Evolutionary conservation across 2,329 filamentous ascomycete species (phyloP), one percentile per base, ranked within the genome.

Genomic region (Colletotrichum lini): DNA sequence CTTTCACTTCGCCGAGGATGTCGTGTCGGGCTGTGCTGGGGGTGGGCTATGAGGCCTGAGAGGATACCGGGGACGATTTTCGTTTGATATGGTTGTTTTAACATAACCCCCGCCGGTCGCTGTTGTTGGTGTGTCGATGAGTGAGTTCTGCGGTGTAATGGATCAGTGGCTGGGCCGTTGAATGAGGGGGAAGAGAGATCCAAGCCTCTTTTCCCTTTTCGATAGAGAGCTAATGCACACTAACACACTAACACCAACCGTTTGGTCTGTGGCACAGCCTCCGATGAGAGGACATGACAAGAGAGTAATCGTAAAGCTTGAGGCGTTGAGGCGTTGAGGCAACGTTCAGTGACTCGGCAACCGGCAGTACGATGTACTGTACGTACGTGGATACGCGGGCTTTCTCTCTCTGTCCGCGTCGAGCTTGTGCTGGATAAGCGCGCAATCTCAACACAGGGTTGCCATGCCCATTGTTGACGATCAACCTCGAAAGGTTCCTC

Each of bases 1-100:
- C 65, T 71, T 71, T 71, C 68, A 71, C 65, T 54, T 68, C 58
- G 68, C 65, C 59, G 59, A 71, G 65, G 53, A 68, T 58, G 58
- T 71, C 68, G 59, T 59, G 67, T 71, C 68, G 57, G 38, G 47
- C 35, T 62, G 47, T 63, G 68, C 58, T 26, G 42, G 15, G 18
- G 52, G 50, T 30, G 30, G n/a, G 52, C 44, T 30, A 50, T 52
- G 16, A 44, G 67, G 57, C 15, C 52, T 61, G 47, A 44, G 26
- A 49, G 63, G 40, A 57, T 26, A 56, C 53, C 59, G 68, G 45
- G 65, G 58, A 62, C 59, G 42, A 40, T 49, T 57, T 30, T 58
- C 65, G 58, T 68, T 71, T 53, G 45, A 60, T 47, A 52, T 67
- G 49, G 50, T 63, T 57, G 35, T 63, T 67, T 63, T 49, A 62